Evolutionary conservation across 169 alveolate genomes (phyloP).

Genomic region (Theileria equi): DNA sequence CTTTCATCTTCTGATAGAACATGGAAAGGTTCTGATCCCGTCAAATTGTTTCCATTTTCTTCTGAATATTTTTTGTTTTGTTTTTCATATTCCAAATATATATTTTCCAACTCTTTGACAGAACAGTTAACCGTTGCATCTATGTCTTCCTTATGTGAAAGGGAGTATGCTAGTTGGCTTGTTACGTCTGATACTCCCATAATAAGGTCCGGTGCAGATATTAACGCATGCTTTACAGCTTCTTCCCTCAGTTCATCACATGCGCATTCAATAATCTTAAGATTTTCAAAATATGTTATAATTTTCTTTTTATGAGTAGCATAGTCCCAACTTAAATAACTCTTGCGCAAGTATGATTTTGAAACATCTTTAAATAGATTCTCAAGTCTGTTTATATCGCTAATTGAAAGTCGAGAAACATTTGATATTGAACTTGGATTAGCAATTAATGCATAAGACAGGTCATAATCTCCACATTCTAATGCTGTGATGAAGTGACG

Average conservation of each 20-base stretch:
- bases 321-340: too few species aligned
- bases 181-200: conserved; percentile 39
- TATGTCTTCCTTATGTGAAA: conserved; percentile 2
- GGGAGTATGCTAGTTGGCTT: conserved; percentile 33
- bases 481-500: conserved; percentile 38
- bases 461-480: conserved; percentile 41
- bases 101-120: neutral
- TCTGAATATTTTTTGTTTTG: neutral
- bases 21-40: neutral
- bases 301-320: conserved; percentile 7
- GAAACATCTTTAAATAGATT: conserved; percentile 43
- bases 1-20: neutral
- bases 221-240: conserved; percentile 35
- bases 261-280: conserved; percentile 42
- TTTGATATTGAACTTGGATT: conserved; percentile 34
- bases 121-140: neutral
- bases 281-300: conserved; percentile 18
- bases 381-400: conserved; percentile 31
- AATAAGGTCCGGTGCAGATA: conserved; percentile 41
- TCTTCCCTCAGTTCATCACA: conserved; percentile 60
- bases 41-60: neutral
- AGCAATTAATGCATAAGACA: conserved; percentile 16
- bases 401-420: conserved; percentile 9
- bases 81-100: neutral
- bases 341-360: conserved; percentile 14